phyloP scores from a whole-genome alignment of 1,284 basidiomycete genomes.

The Rhizoctonia solani region DNA sequence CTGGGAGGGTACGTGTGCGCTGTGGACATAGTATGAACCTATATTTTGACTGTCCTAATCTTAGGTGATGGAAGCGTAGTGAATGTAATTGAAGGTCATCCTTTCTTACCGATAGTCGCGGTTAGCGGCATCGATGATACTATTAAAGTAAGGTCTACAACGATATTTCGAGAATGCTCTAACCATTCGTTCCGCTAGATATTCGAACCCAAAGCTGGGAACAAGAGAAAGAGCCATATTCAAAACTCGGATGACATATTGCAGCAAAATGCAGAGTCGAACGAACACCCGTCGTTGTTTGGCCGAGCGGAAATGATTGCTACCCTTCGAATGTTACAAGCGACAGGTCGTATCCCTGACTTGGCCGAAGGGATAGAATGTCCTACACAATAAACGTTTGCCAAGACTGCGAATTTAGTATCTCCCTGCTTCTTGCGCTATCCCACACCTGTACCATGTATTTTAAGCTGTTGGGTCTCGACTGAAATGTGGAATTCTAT shows the following conservation, averaged over 20 bases:
- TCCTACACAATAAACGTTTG: background rate
- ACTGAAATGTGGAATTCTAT: too few relatives aligned
- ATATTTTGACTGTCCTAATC: background rate
- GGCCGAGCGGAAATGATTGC: background rate
- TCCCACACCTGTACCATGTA: too few relatives aligned
- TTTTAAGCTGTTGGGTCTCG: too few relatives aligned
- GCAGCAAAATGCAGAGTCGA: slow-evolving; percentile 49
- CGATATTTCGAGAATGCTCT: background rate
- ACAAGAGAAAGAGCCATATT: slow-evolving; percentile 58
- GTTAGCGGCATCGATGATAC: slow-evolving; percentile 89
- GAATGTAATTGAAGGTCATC: slow-evolving; percentile 85
- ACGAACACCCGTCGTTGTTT: background rate
- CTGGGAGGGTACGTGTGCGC: slow-evolving; percentile 61
- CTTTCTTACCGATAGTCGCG: slow-evolving; percentile 75
- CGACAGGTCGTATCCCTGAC: slow-evolving; percentile 15
- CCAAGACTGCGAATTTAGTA: too few relatives aligned
- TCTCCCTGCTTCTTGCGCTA: too few relatives aligned
- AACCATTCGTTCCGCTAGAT: slow-evolving; percentile 51
- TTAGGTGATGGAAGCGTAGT: slow-evolving; percentile 71
- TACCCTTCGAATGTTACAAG: background rate
- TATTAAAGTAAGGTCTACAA: slow-evolving; percentile 71
- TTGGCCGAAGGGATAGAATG: slow-evolving; percentile 4
- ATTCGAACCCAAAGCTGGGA: slow-evolving; percentile 63
- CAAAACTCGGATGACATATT: slow-evolving; percentile 59
- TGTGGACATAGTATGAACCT: background rate